A percentile compares a stretch with the other conserved stretches of the same genome.
These are phyloP conservation scores for Raphidocelis subcapitata DNA, from an alignment of 139 green algal species.

Conservation along the genomic window DNA sequence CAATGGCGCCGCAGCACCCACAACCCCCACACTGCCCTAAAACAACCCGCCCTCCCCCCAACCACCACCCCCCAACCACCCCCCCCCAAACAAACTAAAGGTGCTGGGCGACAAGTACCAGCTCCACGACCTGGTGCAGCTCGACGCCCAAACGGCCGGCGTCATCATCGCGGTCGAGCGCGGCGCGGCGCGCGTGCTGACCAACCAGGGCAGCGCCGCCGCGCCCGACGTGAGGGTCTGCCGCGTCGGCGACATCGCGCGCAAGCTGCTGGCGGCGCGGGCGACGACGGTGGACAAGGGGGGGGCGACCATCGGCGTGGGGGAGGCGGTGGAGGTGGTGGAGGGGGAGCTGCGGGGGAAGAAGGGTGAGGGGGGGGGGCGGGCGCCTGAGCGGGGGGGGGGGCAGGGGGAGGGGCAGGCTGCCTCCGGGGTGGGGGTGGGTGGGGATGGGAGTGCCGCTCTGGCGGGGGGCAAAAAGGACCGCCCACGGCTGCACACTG, in stretches of 20 bases:
- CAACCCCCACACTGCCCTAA: too few relatives aligned
- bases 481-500: too few relatives aligned
- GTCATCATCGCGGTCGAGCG: slow-evolving; percentile 78
- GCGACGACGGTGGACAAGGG: slow-evolving; percentile 52
- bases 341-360: neutral
- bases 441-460: slow-evolving; percentile 4
- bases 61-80: too few relatives aligned
- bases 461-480: too few relatives aligned
- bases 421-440: slow-evolving; percentile 1
- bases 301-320: slow-evolving; percentile 21
- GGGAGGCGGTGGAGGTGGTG: slow-evolving; percentile 18
- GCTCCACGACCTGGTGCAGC: slow-evolving; percentile 91
- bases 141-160: slow-evolving; percentile 63
- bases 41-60: too few relatives aligned
- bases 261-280: slow-evolving; percentile 65
- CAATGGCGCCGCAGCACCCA: too few relatives aligned
- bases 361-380: slow-evolving; percentile 6
- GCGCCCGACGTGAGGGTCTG: slow-evolving; percentile 71
- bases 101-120: slow-evolving; percentile 79
- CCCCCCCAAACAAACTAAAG: too few relatives aligned
- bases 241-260: slow-evolving; percentile 68
- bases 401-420: neutral
- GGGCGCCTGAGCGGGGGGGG: neutral
- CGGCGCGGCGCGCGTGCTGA: slow-evolving; percentile 45
- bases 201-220: slow-evolving; percentile 57